A percentile compares a stretch with the other conserved stretches of the same genome.
phyloP scores from a whole-genome alignment of 768 basidiomycete species.

The Hypholoma sublateritium region DNA sequence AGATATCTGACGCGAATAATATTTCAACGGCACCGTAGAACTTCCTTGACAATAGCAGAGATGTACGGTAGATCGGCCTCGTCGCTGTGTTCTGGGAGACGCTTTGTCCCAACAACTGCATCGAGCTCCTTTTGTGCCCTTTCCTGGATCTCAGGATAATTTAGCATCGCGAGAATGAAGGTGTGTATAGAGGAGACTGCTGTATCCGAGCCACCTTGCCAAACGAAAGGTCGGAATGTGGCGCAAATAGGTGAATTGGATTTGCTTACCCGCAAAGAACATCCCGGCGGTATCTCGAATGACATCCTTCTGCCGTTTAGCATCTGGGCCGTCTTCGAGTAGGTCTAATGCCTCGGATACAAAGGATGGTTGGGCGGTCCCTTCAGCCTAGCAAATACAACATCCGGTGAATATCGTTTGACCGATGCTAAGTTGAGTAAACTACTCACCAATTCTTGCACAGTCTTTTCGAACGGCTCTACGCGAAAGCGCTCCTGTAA shows the following conservation, averaged over 20 bases:
- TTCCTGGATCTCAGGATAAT: constrained; percentile 7
- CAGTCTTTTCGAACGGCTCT: constrained; percentile 33
- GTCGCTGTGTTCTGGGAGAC: constrained; percentile 15
- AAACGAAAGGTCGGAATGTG: background rate
- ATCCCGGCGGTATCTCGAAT: constrained; percentile 18
- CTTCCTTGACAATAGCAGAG: constrained; percentile 16
- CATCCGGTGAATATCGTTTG: background rate
- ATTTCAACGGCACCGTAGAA: constrained; percentile 9
- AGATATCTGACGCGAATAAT: background rate
- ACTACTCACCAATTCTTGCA: constrained; percentile 28
- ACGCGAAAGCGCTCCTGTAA: constrained; percentile 32
- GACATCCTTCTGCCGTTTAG: constrained; percentile 8
- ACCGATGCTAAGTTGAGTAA: no score
- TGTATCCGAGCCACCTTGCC: constrained; percentile 15
- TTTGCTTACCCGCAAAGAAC: constrained; percentile 11
- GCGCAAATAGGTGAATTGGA: background rate
- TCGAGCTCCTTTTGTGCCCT: constrained; percentile 20
- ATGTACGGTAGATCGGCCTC: constrained; percentile 14
- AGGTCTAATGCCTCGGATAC: constrained; percentile 13
- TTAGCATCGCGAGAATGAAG: constrained; percentile 13
- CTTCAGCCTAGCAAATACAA: constrained; percentile 5
- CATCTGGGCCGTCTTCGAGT: constrained; percentile 8
- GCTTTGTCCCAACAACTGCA: constrained; percentile 8
- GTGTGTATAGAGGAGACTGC: constrained; percentile 13
- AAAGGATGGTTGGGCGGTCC: constrained; percentile 13